phyloP scores from a whole-genome alignment of 805 yeast species.

The Yamadazyma endophytica region DNA sequence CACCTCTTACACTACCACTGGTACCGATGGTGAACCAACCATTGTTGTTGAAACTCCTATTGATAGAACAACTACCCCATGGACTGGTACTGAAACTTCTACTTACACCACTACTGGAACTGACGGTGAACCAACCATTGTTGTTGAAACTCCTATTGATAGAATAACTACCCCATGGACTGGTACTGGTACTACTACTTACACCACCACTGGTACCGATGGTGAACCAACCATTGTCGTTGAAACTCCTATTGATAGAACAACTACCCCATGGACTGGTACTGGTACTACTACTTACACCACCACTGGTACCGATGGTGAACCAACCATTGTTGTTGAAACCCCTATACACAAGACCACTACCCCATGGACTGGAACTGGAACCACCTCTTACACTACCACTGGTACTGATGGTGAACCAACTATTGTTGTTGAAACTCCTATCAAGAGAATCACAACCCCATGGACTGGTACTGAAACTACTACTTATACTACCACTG shows the following conservation, averaged over 20 bases:
- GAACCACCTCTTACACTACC: neutral
- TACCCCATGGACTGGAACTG: neutral
- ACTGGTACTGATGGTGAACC: conserved; percentile 1
- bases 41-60: conserved; percentile 2
- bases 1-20: conserved; percentile 37
- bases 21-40: conserved; percentile 16
- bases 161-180: conserved; percentile 1
- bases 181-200: neutral
- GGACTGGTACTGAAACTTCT: conserved; percentile 25
- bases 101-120: conserved; percentile 1
- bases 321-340: conserved; percentile 5
- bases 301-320: conserved; percentile 25
- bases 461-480: conserved; percentile 1
- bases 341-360: conserved; percentile 5
- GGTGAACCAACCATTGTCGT: conserved; percentile 2
- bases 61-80: conserved; percentile 1
- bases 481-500: no score
- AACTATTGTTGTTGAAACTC: conserved; percentile 3
- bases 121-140: neutral
- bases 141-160: neutral
- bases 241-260: conserved; percentile 2
- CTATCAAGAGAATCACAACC: neutral
- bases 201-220: neutral
- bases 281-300: conserved; percentile 26
- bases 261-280: no score